Conservation (phyloP, 179 eudicot genomes). For the Spinacia oleracea region DNA sequence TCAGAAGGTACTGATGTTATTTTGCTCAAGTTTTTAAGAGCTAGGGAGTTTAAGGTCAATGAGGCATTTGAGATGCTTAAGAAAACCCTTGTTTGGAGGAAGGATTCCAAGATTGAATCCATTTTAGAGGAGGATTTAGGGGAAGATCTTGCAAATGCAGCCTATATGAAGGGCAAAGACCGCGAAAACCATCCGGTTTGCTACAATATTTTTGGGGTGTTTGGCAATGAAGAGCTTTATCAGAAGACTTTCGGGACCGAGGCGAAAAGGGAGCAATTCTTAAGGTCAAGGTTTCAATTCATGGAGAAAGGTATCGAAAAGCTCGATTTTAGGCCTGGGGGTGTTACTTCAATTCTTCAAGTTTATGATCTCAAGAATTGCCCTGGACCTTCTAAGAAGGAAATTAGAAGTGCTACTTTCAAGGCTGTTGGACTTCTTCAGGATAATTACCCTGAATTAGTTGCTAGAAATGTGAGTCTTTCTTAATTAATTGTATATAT, state of each 20-base stretch:
- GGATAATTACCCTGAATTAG: conserved; percentile 85
- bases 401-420: conserved; percentile 50
- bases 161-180: conserved; percentile 53
- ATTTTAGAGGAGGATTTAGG: conserved; percentile 58
- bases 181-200: conserved; percentile 65
- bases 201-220: conserved; percentile 68
- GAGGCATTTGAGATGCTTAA: conserved; percentile 62
- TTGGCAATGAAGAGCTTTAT: conserved; percentile 55
- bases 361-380: conserved; percentile 64
- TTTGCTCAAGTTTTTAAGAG: conserved; percentile 60
- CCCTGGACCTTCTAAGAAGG: conserved; percentile 65
- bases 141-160: conserved; percentile 39
- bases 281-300: conserved; percentile 67
- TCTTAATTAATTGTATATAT: not conserved
- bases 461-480: conserved; percentile 64
- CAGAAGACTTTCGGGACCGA: conserved; percentile 50
- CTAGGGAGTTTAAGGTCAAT: conserved; percentile 63
- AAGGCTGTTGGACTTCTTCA: conserved; percentile 58
- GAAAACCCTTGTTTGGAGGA: conserved; percentile 64
- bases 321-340: conserved; percentile 61
- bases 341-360: conserved; percentile 55
- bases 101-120: conserved; percentile 43
- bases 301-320: conserved; percentile 57
- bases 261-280: conserved; percentile 52
- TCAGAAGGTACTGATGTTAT: conserved; percentile 52